Evolutionary conservation across 352 stramenopile genomes (phyloP).

Genomic region (Globisporangium paroecandrum): DNA sequence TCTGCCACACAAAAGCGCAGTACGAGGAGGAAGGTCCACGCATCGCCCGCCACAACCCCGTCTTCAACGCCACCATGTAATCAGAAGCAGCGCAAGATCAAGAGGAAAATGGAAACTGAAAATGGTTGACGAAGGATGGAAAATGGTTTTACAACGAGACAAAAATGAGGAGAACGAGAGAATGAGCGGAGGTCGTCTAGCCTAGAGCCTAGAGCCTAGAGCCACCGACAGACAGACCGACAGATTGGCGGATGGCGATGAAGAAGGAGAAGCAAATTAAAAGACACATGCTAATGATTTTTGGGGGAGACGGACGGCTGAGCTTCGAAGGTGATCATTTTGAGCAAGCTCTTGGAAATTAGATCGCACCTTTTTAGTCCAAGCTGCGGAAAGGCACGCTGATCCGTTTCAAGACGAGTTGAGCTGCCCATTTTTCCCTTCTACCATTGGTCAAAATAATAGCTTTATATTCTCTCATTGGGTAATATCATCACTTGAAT

Average conservation of each 20-base stretch:
- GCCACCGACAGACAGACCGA: neutral
- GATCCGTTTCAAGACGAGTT: neutral
- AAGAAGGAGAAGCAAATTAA: conserved; percentile 6
- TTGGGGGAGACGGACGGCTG: neutral
- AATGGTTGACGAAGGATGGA: neutral
- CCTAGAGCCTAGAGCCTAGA: neutral
- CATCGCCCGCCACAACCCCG: conserved; percentile 93
- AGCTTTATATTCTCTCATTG: neutral
- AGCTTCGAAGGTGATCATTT: neutral
- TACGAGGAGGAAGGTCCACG: conserved; percentile 96
- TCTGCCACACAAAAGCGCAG: conserved; percentile 95
- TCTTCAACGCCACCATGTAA: conserved; percentile 94
- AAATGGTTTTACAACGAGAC: conserved; percentile 1
- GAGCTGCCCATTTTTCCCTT: neutral
- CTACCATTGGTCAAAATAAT: neutral
- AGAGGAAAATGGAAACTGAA: neutral
- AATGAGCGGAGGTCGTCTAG: neutral
- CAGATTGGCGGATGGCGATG: neutral
- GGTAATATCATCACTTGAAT: neutral
- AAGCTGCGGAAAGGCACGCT: neutral
- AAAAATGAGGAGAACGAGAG: neutral
- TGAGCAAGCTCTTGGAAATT: neutral
- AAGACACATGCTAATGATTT: conserved; percentile 2
- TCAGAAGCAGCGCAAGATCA: neutral
- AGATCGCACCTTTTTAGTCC: conserved; percentile 4